Base-by-base conservation (phyloP, 345 rosid species). In the Geranium brycei region DNA sequence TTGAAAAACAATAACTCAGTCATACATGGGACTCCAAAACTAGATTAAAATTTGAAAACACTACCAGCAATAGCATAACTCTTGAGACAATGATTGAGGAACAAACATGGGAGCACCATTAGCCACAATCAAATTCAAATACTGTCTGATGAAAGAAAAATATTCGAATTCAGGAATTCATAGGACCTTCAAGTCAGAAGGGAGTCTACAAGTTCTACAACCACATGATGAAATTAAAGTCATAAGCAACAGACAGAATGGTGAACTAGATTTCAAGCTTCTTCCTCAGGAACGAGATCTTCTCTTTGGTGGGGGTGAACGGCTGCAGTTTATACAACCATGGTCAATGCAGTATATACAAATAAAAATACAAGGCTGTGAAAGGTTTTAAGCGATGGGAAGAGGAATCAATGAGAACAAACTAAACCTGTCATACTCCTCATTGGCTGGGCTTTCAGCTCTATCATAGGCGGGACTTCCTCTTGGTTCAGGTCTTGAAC, bases 391-490 rank as follows among this genome's bases (percentile, higher is more conserved):
- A 3, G 1, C 1, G 7, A 47, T 31, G 17, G 11, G 17, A 32
- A 53, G 17, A 30, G 40, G 19, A 13, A 57, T 15, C 31, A 0
- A n/a, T 14, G n/a, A 19, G 31, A 14, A 19, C 15, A 31, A 61
- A 17, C 64, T 61, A 32, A 59, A 81, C 91, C 91, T 81, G 73
- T 57, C 71, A 61, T 69, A 76, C 77, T 87, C 77, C 55, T 76
- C 81, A 57, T 76, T 69, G 38, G 66, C 66, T 4, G 95, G 92
- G 80, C 92, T 91, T 30, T 82, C 89, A 15, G 72, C 91, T 67
- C 83, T 83, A 63, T 69, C 87, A 19, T 79, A 80, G 60, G 58
- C 62, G 41, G 82, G 87, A 73, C 89, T 88, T 2, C 68, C 79
- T 62, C 75, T 82, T 32, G 74, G 72, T 65, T 75, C 78, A 64